Percentiles rank a stretch among this genome's conserved stretches.
Conservation (phyloP, 2,329 filamentous ascomycete species). For the Beauveria bassiana region DNA sequence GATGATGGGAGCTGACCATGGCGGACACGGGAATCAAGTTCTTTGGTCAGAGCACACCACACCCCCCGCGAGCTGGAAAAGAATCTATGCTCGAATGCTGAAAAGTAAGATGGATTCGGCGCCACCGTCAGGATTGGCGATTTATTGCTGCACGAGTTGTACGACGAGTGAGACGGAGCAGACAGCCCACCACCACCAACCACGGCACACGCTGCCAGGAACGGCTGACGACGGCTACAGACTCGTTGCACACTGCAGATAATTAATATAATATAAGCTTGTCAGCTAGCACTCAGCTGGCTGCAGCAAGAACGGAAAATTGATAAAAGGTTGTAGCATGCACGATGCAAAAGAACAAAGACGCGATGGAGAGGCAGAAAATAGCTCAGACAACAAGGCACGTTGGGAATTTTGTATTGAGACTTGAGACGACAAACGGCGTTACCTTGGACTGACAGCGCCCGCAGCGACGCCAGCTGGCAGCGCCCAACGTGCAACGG, state of each 20-base stretch:
- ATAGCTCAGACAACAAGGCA: too few relatives aligned
- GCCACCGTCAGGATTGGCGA: neutral
- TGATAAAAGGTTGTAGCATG: too few relatives aligned
- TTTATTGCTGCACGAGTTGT: neutral
- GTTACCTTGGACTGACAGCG: neutral
- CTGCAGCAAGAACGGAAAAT: neutral
- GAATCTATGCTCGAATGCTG: neutral
- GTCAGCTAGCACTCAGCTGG: slow-evolving; percentile 3
- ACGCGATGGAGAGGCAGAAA: neutral
- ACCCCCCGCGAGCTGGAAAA: neutral
- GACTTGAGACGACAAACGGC: neutral
- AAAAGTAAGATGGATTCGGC: neutral
- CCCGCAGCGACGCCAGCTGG: too few relatives aligned
- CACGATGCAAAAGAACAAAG: neutral
- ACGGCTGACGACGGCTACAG: neutral
- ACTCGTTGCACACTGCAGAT: neutral
- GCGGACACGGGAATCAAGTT: neutral
- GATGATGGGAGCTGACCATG: neutral
- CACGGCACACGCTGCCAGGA: neutral
- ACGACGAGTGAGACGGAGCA: neutral
- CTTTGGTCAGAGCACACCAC: neutral
- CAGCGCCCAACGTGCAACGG: too few relatives aligned
- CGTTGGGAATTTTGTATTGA: neutral
- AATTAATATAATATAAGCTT: slow-evolving; percentile 1
- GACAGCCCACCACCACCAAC: neutral